Evolutionary conservation across 2,329 filamentous ascomycete species (phyloP), one percentile per base, ranked within the genome.

Genomic region (Neonectria neomacrospora): DNA sequence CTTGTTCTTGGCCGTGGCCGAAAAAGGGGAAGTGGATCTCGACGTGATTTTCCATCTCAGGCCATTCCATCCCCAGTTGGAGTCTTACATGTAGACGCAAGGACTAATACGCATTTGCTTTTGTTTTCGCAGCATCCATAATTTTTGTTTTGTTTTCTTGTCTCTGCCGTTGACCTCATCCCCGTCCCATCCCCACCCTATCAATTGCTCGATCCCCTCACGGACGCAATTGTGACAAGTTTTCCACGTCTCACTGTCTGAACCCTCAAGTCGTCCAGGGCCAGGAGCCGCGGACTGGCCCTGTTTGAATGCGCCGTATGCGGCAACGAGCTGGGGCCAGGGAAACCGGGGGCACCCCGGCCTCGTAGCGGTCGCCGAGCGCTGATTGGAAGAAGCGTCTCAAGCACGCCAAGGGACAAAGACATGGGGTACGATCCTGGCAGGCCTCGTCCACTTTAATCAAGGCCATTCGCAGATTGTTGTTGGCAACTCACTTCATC

Each of bases 371-470:
- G 59, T 34, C 44, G 45, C 57, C 41, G 47, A 41, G 54, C 48
- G 59, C 54, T 72, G 64, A 72, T 72, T 72, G 70, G 70, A 56
- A 64, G 57, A 61, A 37, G 20, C 20, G 41, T 58, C 42, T 60
- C 26, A 52, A 51, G 52, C 12, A 28, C 47, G 61, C 65, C 64
- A 64, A 50, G 60, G 64, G 54, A 42, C 11, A 41, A 41, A 41
- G 44, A 51, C 44, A 55, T 52, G 59, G 41, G 41, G 59, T 26
- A 54, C 58, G 26, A 56, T 66, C 70, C 58, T 71, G 58, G 60
- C 47, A 51, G n/a, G 26, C 41, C 48, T 52, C 65, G 26, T 34
- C 65, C 70, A 70, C 63, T 65, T 54, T 63, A 53, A 68, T 67
- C 42, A 64, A 68, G 67, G 63, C 63, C 63, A 64, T 63, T 64